These are phyloP conservation scores for Cryptosporidium muris DNA, from an alignment of 169 alveolate genomes.

Conservation along the genomic window DNA sequence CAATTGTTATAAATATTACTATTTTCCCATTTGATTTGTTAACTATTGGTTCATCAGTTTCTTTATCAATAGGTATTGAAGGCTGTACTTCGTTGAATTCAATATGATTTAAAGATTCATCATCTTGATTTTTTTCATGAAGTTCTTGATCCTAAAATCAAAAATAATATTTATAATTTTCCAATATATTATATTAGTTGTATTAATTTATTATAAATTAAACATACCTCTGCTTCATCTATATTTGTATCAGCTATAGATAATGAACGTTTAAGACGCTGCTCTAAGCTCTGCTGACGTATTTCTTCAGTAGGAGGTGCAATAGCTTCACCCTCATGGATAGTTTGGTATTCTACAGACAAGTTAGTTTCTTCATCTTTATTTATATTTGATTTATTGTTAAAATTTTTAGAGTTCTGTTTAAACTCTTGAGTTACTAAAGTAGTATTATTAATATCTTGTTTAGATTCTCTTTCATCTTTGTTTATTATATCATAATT, in stretches of 20 bases:
- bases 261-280: constrained; percentile 38
- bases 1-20: constrained; percentile 26
- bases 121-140: constrained; percentile 6
- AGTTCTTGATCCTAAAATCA: not conserved
- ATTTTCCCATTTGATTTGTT: not conserved
- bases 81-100: constrained; percentile 44
- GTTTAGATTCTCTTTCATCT: not conserved
- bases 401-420: not conserved
- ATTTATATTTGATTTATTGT: not conserved
- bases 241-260: constrained; percentile 2
- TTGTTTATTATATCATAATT: not conserved
- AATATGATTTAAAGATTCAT: not conserved
- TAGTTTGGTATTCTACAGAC: not conserved
- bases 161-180: not conserved
- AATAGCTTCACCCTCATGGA: constrained; percentile 12
- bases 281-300: constrained; percentile 5
- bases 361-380: not conserved
- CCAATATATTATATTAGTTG: not conserved
- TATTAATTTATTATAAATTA: not conserved
- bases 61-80: not conserved
- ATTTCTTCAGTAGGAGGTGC: constrained; percentile 39
- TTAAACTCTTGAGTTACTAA: not conserved
- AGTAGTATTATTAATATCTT: too few species aligned
- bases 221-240: constrained; percentile 41
- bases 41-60: not conserved